A percentile compares a stretch with the other conserved stretches of the same genome.
phyloP scores from a whole-genome alignment of 2,329 filamentous ascomycete genomes.

The Trichoderma lentiforme region DNA sequence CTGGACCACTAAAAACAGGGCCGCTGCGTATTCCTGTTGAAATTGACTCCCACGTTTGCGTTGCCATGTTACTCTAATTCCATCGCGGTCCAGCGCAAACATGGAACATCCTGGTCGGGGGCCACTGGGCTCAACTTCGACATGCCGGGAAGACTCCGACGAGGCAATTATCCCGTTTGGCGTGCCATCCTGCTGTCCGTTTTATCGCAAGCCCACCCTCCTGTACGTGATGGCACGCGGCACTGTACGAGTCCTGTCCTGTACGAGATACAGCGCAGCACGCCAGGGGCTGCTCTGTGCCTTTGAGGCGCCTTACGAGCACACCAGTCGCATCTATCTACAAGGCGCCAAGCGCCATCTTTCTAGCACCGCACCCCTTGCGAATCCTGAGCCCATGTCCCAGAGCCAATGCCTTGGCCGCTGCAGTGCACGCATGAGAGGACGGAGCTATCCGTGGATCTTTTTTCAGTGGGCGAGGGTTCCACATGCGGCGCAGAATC shows the following conservation, averaged over 20 bases:
- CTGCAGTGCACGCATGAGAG: slow-evolving; percentile 7
- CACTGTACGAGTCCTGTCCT: slow-evolving; percentile 14
- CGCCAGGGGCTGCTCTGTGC: neutral
- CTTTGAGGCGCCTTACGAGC: neutral
- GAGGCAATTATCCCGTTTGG: slow-evolving; percentile 18
- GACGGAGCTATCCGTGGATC: slow-evolving; percentile 14
- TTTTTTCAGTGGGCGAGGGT: neutral
- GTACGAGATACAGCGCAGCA: neutral
- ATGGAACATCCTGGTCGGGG: slow-evolving; percentile 4
- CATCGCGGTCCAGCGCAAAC: neutral
- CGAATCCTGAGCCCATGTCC: neutral
- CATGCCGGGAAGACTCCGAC: slow-evolving; percentile 17
- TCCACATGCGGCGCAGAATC: neutral
- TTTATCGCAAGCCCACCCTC: slow-evolving; percentile 10
- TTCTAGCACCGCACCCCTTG: neutral
- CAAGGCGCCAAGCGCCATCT: neutral
- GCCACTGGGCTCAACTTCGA: neutral
- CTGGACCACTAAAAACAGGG: neutral
- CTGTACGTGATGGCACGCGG: neutral
- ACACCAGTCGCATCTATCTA: neutral
- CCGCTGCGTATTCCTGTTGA: neutral
- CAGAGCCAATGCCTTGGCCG: slow-evolving; percentile 12
- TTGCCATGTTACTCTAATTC: neutral
- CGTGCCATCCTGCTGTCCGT: slow-evolving; percentile 6
- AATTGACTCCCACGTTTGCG: neutral